Evolutionary conservation across 257 asterid genomes (phyloP), one percentile per base, ranked within the genome.

Genomic region (Eustoma russellianum): DNA sequence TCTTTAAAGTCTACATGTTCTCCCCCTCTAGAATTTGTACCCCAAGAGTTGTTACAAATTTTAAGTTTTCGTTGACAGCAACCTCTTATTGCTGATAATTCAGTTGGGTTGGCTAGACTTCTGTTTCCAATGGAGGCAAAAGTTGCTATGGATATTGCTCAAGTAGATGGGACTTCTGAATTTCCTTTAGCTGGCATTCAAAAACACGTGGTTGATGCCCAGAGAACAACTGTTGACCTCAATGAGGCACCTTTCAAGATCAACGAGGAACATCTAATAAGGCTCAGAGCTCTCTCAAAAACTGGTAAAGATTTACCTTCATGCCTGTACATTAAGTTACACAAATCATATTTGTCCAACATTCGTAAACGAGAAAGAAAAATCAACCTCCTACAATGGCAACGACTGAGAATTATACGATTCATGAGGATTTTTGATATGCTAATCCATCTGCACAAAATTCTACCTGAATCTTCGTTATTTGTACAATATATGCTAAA

Each of bases 131-230:
- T 71, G 73, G 96, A 90, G 81, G 96, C 98, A 43, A 78, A 75
- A 62, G 95, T 90, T 64, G 96, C 96, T 66, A 90, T 91, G 96
- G 98, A 86, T 61, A 91, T 91, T 61, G 95, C 98, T 77, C 94
- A 82, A 73, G 98, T 86, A 65, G 98, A 82, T 52, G 95, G 78
- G 65, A 82, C 95, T 19, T 74, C 82, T 6, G 87, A 78, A 55
- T 74, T 69, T 70, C 77, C 73, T 30, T 75, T 83, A 46, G 70
- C 65, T 50, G 65, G 74, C 69, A 64, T 64, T 50, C 57, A 55
- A 52, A 72, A 63, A 65, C 75, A 70, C 33, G 58, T 67, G 70
- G 72, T 64, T 56, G 69, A 63, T 57, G 72, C 82, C 14, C 72
- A 57, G 56, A 75, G 94, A 69, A 67, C 79, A n/a, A 80, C 76